phyloP scores from a whole-genome alignment of 305 asterid genomes.

The Ajuga reptans region DNA sequence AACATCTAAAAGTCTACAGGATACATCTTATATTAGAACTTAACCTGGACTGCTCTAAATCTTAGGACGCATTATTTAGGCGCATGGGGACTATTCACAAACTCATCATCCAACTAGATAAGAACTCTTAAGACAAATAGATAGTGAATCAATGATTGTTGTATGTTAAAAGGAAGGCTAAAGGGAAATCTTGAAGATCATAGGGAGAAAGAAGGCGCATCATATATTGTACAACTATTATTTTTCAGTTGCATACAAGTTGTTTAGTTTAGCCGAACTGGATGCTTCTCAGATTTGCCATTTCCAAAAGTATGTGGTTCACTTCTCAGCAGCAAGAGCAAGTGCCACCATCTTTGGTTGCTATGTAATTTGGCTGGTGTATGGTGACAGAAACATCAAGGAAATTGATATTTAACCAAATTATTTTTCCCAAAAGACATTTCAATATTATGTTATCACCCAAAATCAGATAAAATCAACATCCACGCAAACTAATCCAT shows the following conservation, averaged over 20 bases:
- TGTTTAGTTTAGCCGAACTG: neutral
- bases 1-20: neutral
- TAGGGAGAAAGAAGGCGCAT: neutral
- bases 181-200: neutral
- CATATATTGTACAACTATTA: neutral
- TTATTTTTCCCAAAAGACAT: neutral
- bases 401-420: neutral
- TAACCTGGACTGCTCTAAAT: neutral
- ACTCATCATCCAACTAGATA: neutral
- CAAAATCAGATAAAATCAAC: neutral
- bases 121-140: neutral
- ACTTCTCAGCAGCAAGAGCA: neutral
- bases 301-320: neutral
- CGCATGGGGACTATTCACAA: neutral
- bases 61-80: neutral
- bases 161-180: neutral
- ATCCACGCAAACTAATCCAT: neutral
- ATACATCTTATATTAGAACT: neutral
- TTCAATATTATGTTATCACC: neutral
- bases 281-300: neutral
- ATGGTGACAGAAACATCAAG: neutral
- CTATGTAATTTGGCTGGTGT: neutral
- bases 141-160: neutral
- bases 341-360: too few relatives aligned
- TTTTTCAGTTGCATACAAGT: neutral